Base-by-base conservation (phyloP, 495 filamentous ascomycete species). In the Neurospora sp. region DNA sequence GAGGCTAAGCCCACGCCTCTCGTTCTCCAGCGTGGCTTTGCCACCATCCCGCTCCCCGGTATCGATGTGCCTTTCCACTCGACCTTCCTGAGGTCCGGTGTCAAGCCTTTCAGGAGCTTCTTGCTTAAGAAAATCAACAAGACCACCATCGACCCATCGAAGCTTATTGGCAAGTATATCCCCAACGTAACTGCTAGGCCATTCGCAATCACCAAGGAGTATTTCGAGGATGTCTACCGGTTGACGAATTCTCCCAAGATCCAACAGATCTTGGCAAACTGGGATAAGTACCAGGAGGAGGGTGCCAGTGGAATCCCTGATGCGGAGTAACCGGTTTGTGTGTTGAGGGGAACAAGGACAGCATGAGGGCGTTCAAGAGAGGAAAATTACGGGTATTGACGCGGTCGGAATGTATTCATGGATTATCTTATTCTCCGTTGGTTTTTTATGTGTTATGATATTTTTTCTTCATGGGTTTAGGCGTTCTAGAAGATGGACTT, bases 31-130 rank as follows among this genome's bases (percentile, higher is more conserved):
- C 93, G 96, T 76, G 96, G 96, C 46, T 97, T 97, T 77, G 96
- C 96, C 69, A 98, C 96, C 39, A 98, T 98, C 78, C 96, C 96
- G 48, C 92, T 99, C 73, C 91, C 90, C 81, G 96, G 96, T 74
- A 99, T 99, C 79, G 96, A 99, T 77, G 96, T 99, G 74, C 96
- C 96, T 71, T 99, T 99, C 92, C 96, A 99, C 86, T 94, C 91
- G 76, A 99, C 96, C 54, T 99, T 98, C 88, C 85, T 99, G 82
- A 91, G 96, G 23, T 97, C 93, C 27, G 96, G 96, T 77, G 96
- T 99, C 82, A 99, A 99, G 86, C 96, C 96, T 54, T 99, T 99
- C 93, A 89, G 96, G 71, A 92, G 89, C 70, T 98, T 99, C 87
- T 83, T 99, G 78, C 90, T 98, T 74, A 98, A 98, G 92, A 99